These are phyloP conservation scores for Falciphora oryzae DNA, from an alignment of 2,329 filamentous ascomycete genomes.

Conservation along the genomic window DNA sequence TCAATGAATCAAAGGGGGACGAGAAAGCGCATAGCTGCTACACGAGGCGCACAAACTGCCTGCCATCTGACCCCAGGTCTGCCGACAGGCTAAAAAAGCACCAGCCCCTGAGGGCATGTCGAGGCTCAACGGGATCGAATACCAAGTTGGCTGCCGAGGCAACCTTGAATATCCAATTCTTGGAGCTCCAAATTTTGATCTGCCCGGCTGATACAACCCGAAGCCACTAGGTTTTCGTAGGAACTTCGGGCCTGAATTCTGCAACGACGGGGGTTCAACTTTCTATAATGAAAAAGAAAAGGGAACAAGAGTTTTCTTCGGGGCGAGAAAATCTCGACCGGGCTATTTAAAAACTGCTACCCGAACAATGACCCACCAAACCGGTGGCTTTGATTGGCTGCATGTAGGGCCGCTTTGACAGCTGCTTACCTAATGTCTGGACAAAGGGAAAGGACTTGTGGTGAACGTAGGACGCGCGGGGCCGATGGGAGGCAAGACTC, in stretches of 20 bases:
- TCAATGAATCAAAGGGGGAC: too few species aligned
- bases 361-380: not conserved
- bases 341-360: not conserved
- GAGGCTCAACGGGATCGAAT: constrained; percentile 60
- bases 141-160: constrained; percentile 33
- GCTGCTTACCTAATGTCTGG: too few species aligned
- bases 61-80: not conserved
- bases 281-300: constrained; percentile 37
- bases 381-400: not conserved
- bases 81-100: too few species aligned
- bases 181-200: constrained; percentile 53
- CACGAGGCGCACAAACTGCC: not conserved
- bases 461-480: too few species aligned
- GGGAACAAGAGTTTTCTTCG: constrained; percentile 22
- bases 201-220: constrained; percentile 56
- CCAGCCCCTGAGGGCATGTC: constrained; percentile 33
- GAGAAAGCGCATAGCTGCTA: not conserved
- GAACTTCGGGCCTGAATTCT: constrained; percentile 48
- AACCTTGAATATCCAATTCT: constrained; percentile 55
- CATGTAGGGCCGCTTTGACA: not conserved
- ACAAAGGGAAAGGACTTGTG: too few species aligned
- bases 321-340: not conserved
- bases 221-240: constrained; percentile 33
- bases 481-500: too few species aligned
- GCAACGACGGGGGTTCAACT: constrained; percentile 51